Conservation (phyloP, 2,329 filamentous ascomycete species). For the Fonsecaea erecta region DNA sequence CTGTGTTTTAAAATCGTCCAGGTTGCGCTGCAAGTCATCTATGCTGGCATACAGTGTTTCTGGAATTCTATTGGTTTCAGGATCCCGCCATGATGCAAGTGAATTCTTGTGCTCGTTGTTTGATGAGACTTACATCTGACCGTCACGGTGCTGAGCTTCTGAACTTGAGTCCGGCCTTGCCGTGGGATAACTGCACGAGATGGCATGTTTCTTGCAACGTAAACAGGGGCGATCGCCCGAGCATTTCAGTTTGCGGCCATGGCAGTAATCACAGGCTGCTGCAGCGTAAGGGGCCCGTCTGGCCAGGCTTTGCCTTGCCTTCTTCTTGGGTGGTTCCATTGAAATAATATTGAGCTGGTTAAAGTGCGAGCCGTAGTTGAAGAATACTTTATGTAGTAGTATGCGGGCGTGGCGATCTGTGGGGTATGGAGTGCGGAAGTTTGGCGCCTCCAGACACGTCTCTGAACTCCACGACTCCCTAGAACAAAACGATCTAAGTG, state of each 20-base stretch:
- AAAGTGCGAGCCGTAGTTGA: not conserved
- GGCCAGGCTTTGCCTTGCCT: not conserved
- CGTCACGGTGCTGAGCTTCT: not conserved
- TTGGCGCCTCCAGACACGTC: not conserved
- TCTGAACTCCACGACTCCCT: not conserved
- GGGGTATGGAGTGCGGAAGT: not conserved
- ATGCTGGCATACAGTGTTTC: conserved; percentile 1
- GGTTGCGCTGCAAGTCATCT: conserved; percentile 12
- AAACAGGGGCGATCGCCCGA: conserved; percentile 17
- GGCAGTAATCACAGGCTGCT: conserved; percentile 18
- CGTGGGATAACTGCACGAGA: conserved; percentile 20
- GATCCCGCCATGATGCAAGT: no score
- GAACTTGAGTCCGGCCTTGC: not conserved
- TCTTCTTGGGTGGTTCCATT: conserved; percentile 18
- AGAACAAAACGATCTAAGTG: no score
- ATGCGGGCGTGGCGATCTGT: not conserved
- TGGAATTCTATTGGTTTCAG: not conserved
- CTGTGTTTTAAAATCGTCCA: conserved; percentile 15
- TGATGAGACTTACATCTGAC: not conserved
- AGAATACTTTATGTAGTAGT: no score
- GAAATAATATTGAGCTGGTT: not conserved
- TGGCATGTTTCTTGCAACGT: conserved; percentile 16
- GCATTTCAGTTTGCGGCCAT: conserved; percentile 20
- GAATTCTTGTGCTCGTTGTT: not conserved
- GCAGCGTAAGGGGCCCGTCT: conserved; percentile 16